A percentile compares a stretch with the other conserved stretches of the same genome.
These are phyloP conservation scores for Pulveroboletus sp. DNA, from an alignment of 1,284 basidiomycete species.

Conservation along the genomic window DNA sequence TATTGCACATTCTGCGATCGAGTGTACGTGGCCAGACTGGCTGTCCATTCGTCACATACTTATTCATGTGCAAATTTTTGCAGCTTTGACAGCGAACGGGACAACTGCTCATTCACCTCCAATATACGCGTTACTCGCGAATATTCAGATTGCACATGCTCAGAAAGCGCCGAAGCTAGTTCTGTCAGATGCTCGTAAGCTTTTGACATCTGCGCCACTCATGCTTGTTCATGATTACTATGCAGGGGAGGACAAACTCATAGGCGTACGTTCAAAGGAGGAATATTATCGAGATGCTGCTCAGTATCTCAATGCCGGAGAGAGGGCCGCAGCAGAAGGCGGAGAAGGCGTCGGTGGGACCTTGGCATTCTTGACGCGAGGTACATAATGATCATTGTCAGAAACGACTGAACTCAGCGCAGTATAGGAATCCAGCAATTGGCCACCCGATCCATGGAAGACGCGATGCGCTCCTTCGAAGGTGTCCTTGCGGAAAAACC, in stretches of 20 bases:
- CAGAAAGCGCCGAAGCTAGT: conserved; percentile 80
- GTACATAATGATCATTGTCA: conserved; percentile 37
- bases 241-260: conserved; percentile 70
- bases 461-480: conserved; percentile 79
- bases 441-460: conserved; percentile 76
- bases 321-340: conserved; percentile 52
- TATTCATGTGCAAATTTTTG: not conserved
- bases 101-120: conserved; percentile 53
- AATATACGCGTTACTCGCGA: conserved; percentile 79
- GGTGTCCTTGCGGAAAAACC: conserved; percentile 78
- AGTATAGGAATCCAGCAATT: conserved; percentile 74
- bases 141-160: conserved; percentile 78
- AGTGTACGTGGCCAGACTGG: conserved; percentile 48
- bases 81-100: conserved; percentile 58
- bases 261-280: conserved; percentile 63
- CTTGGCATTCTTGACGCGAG: conserved; percentile 68
- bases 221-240: conserved; percentile 8
- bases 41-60: not conserved
- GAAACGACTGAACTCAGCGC: conserved; percentile 11
- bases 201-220: not conserved
- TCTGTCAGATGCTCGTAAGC: conserved; percentile 70
- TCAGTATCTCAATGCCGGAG: conserved; percentile 66
- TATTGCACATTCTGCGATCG: conserved; percentile 62
- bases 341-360: conserved; percentile 52
- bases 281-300: conserved; percentile 71